Evolutionary conservation across 768 basidiomycete species (phyloP).

Genomic region (Phylloporus arenicola): DNA sequence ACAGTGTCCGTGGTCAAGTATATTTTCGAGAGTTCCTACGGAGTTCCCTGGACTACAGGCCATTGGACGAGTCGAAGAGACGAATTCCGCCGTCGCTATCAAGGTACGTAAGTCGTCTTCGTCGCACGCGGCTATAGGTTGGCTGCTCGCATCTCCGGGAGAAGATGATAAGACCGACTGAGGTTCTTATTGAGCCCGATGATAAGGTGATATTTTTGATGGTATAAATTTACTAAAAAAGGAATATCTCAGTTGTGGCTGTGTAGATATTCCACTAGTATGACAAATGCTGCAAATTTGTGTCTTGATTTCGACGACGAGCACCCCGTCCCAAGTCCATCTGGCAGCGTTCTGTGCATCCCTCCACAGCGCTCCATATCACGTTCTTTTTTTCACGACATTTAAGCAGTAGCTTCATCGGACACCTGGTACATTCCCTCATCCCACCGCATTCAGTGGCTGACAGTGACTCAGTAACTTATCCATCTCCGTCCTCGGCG

Average conservation of each 20-base stretch:
- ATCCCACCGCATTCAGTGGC: not conserved
- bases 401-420: not conserved
- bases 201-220: slow-evolving; percentile 1
- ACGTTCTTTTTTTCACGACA: slow-evolving; percentile 19
- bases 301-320: slow-evolving; percentile 14
- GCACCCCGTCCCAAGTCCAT: slow-evolving; percentile 3
- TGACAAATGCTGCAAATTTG: slow-evolving; percentile 23
- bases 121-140: not conserved
- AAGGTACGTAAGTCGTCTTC: not conserved
- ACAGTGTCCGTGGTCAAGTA: not conserved
- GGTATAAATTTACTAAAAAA: slow-evolving; percentile 2
- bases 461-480: slow-evolving; percentile 18
- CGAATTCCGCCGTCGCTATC: not conserved
- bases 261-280: slow-evolving; percentile 20
- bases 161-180: not conserved
- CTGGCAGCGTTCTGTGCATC: not conserved
- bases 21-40: slow-evolving; percentile 2
- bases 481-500: slow-evolving; percentile 6
- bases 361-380: not conserved
- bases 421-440: slow-evolving; percentile 4
- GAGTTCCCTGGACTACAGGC: not conserved
- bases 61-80: not conserved
- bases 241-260: slow-evolving; percentile 18
- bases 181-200: not conserved
- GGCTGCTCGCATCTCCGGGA: not conserved